These are phyloP conservation scores for Musa beccarii DNA, from an alignment of 176 grass and related monocot genomes.

Conservation along the genomic window DNA sequence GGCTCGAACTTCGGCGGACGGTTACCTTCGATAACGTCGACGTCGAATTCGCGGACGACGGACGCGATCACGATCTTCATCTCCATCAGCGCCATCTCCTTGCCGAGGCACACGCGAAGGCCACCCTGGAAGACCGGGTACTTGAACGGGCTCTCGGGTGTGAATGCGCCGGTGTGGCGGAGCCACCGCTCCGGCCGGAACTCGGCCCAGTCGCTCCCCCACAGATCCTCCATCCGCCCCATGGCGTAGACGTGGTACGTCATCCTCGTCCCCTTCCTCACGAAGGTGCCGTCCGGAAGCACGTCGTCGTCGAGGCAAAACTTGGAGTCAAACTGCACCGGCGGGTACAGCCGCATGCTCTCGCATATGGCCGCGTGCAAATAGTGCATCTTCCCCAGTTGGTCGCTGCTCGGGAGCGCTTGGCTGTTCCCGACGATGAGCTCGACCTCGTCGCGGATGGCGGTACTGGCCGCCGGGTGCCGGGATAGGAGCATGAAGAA, in stretches of 20 bases:
- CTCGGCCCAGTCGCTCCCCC: background rate
- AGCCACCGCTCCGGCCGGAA: background rate
- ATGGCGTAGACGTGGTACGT: background rate
- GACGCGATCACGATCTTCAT: background rate
- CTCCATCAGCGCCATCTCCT: conserved; percentile 2
- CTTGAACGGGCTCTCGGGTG: background rate
- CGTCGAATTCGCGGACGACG: background rate
- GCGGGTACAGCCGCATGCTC: background rate
- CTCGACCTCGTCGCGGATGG: background rate
- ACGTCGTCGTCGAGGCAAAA: background rate
- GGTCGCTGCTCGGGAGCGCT: background rate
- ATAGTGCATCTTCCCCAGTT: conserved; percentile 1
- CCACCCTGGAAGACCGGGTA: background rate
- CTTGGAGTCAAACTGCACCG: background rate
- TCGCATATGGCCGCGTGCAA: background rate
- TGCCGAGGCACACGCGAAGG: background rate
- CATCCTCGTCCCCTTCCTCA: background rate
- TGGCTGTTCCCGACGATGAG: background rate
- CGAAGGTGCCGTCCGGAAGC: background rate
- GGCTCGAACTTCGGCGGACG: background rate
- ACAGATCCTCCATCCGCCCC: background rate
- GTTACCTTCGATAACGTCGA: background rate
- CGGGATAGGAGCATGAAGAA: background rate
- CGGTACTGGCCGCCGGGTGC: background rate
- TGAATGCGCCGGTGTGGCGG: background rate